Conservation (phyloP, 495 filamentous ascomycete genomes). For the Penicillium bovifimosum region DNA sequence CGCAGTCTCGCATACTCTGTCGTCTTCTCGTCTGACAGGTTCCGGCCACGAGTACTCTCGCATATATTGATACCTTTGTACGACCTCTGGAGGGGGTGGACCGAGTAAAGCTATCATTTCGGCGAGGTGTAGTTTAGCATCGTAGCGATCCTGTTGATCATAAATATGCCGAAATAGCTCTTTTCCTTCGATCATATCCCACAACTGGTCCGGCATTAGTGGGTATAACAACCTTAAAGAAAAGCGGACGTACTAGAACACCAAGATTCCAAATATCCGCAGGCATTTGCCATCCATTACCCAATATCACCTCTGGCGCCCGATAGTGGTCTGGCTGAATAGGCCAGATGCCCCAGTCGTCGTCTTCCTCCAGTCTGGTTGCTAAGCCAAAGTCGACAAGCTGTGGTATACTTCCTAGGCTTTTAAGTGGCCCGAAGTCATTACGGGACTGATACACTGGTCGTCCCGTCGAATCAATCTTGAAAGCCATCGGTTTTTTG, state of each 20-base stretch:
- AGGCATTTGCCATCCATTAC: conserved; percentile 36
- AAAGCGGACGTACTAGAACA: conserved; percentile 44
- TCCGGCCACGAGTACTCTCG: conserved; percentile 31
- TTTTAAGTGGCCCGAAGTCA: conserved; percentile 38
- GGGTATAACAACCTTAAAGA: conserved; percentile 16
- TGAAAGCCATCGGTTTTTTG: conserved; percentile 37
- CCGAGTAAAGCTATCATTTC: conserved; percentile 43
- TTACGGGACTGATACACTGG: conserved; percentile 37
- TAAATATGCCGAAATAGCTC: conserved; percentile 38
- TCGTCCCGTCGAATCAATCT: conserved; percentile 29
- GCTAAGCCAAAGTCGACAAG: conserved; percentile 87
- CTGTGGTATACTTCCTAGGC: conserved; percentile 45
- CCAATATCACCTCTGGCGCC: conserved; percentile 41
- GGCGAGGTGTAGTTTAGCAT: conserved; percentile 36
- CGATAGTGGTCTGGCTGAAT: conserved; percentile 43
- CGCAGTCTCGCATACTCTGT: conserved; percentile 30
- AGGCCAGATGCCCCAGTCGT: conserved; percentile 35
- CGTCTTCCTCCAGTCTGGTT: conserved; percentile 49
- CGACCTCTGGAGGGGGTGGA: conserved; percentile 36
- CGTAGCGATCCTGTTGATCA: conserved; percentile 26
- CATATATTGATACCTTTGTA: conserved; percentile 40
- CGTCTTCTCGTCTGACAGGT: conserved; percentile 31
- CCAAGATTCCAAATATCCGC: conserved; percentile 43
- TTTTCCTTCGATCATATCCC: conserved; percentile 44
- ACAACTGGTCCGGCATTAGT: conserved; percentile 35